Evolutionary conservation across 2,329 filamentous ascomycete species (phyloP), one percentile per base, ranked within the genome.

Genomic region (Cladophialophora carrionii): DNA sequence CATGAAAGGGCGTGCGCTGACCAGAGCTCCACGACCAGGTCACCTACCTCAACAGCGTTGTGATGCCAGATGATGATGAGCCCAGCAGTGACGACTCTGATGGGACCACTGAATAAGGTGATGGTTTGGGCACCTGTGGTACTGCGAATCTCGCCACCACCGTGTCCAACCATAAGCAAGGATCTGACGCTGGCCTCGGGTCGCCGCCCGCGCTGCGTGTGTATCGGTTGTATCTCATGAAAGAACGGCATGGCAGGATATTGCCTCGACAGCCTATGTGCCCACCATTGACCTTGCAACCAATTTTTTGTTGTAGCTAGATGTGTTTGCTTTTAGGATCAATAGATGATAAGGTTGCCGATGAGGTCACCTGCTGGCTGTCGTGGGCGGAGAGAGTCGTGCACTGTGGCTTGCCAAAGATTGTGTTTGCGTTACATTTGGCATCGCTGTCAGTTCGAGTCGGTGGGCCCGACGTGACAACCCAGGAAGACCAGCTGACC

Each of bases 1-100:
- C 37, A 43, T 43, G 37, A 43, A 7, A 7, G 17, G 37, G 14
- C 14, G 7, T 43, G 37, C 37, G 37, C 52, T 67, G 57, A 62
- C 37, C 26, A 7, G 17, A 14, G 29, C 14, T 22, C 52, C 4
- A 52, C 34, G 37, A 56, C 69, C 71, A 91, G 88, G 81, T 92
- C 60, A 85, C 87, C 32, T 90, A 90, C 76, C 76, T 92, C 66
- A 92, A 92, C 73, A 85, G 82, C 64, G 83, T 90, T 51, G 88
- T 91, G 64, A 90, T 90, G 88, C 89, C 90, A 2, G 90, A 92
- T 73, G 82, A 82, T 75, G 75, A 68, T 56, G 69, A 66, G 32
- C 59, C 68, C 17, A 65, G 57, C 51, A 63, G 57, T 41, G 64
- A 67, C 57, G 68, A 64, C 34, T 58, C 61, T 26, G 65, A 67